Conservation (phyloP, 1,284 basidiomycete genomes). For the Mycosarcoma maydis region DNA sequence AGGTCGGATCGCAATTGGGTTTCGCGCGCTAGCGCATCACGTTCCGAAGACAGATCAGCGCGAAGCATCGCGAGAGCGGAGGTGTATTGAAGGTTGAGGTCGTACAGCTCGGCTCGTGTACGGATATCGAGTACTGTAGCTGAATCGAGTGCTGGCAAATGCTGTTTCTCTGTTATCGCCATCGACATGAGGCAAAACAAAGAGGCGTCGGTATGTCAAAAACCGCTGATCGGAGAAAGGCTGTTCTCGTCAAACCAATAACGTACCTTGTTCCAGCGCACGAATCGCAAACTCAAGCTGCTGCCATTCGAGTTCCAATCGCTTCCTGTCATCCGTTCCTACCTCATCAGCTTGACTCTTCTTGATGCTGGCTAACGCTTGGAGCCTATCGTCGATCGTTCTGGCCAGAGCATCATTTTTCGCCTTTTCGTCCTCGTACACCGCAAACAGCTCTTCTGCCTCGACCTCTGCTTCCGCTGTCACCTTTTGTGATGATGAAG, state of each 20-base stretch:
- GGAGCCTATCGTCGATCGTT: constrained; percentile 18
- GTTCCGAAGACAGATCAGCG: constrained; percentile 21
- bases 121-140: constrained; percentile 21
- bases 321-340: constrained; percentile 1
- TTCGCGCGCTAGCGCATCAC: constrained; percentile 23
- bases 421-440: constrained; percentile 39
- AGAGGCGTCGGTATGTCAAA: not conserved
- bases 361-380: constrained; percentile 10
- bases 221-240: too few species aligned
- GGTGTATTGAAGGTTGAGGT: constrained; percentile 27
- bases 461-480: constrained; percentile 15
- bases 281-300: constrained; percentile 35
- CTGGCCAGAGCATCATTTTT: constrained; percentile 32
- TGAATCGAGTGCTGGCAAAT: constrained; percentile 23
- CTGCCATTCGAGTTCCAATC: constrained; percentile 37
- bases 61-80: constrained; percentile 19
- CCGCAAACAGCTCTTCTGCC: constrained; percentile 24
- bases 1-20: constrained; percentile 31
- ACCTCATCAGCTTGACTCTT: not conserved
- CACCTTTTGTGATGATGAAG: not conserved
- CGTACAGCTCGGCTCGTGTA: constrained; percentile 35
- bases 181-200: not conserved
- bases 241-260: too few species aligned
- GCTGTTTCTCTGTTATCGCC: constrained; percentile 12
- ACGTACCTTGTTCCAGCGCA: constrained; percentile 31